phyloP scores from a whole-genome alignment of 2,329 filamentous ascomycete species.

The Ophiostoma sp. region DNA sequence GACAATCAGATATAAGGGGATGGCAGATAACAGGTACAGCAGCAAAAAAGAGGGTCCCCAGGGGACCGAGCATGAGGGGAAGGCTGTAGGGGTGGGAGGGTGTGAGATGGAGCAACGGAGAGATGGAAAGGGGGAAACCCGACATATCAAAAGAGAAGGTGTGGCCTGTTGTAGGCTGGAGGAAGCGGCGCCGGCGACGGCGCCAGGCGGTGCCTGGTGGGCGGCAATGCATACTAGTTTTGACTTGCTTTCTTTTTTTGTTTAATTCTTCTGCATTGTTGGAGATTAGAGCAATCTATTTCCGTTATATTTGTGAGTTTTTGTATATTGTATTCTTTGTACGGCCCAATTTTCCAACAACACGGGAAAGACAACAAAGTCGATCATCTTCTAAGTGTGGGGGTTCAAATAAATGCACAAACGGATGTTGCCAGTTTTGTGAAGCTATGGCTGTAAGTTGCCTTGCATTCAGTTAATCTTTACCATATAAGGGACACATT shows the following conservation, averaged over 20 bases:
- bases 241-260: neutral
- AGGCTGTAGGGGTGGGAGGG: neutral
- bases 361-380: neutral
- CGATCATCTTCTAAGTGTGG: neutral
- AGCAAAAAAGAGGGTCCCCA: neutral
- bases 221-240: neutral
- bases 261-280: neutral
- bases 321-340: neutral
- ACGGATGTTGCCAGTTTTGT: neutral
- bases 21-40: neutral
- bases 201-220: neutral
- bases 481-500: neutral
- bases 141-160: neutral
- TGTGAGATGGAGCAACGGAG: constrained; percentile 19
- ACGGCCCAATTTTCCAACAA: neutral
- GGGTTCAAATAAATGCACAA: neutral
- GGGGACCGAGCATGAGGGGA: neutral
- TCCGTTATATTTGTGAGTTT: neutral
- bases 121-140: constrained; percentile 2
- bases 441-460: neutral
- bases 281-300: neutral
- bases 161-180: neutral
- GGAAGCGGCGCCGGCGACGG: neutral
- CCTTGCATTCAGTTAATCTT: neutral
- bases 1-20: neutral